These are phyloP conservation scores for Sanghuangporus baumii DNA, from an alignment of 1,284 basidiomycete genomes.

Conservation along the genomic window DNA sequence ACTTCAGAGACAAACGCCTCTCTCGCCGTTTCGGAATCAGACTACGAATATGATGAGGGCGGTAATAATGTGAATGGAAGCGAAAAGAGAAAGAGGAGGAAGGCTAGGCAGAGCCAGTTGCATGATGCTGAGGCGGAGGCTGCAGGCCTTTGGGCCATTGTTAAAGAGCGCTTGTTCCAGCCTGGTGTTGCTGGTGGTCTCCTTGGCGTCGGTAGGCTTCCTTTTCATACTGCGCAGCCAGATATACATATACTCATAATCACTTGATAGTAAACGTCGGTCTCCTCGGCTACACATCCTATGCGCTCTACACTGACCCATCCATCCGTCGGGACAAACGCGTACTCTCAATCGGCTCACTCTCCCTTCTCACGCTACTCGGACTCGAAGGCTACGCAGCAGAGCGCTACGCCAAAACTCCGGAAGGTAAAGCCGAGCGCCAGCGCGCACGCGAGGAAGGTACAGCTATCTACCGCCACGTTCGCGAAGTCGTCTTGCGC, in stretches of 20 bases:
- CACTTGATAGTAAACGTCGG: slow-evolving; percentile 65
- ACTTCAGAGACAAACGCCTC: slow-evolving; percentile 29
- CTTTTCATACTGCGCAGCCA: not conserved
- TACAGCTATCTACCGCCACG: slow-evolving; percentile 50
- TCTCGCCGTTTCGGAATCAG: slow-evolving; percentile 16
- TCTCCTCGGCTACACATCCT: slow-evolving; percentile 55
- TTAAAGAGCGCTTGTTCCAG: slow-evolving; percentile 57
- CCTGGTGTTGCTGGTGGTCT: slow-evolving; percentile 72
- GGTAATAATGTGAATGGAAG: not conserved
- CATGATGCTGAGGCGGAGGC: slow-evolving; percentile 52
- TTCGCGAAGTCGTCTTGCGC: slow-evolving; percentile 57
- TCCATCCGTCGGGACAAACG: slow-evolving; percentile 56
- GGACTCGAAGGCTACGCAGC: slow-evolving; percentile 59
- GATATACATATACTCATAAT: not conserved
- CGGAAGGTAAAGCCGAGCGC: slow-evolving; percentile 52
- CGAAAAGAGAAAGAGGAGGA: slow-evolving; percentile 9
- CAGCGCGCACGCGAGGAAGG: slow-evolving; percentile 57
- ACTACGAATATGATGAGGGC: slow-evolving; percentile 13
- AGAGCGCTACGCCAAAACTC: slow-evolving; percentile 58
- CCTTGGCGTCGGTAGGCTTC: slow-evolving; percentile 41
- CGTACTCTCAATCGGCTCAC: slow-evolving; percentile 47
- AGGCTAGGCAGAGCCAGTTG: slow-evolving; percentile 27
- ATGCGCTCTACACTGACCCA: slow-evolving; percentile 63
- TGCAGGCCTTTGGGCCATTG: slow-evolving; percentile 46
- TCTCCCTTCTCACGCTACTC: slow-evolving; percentile 51